phyloP scores from a whole-genome alignment of 257 asterid species.

The Apocynum venetum region DNA sequence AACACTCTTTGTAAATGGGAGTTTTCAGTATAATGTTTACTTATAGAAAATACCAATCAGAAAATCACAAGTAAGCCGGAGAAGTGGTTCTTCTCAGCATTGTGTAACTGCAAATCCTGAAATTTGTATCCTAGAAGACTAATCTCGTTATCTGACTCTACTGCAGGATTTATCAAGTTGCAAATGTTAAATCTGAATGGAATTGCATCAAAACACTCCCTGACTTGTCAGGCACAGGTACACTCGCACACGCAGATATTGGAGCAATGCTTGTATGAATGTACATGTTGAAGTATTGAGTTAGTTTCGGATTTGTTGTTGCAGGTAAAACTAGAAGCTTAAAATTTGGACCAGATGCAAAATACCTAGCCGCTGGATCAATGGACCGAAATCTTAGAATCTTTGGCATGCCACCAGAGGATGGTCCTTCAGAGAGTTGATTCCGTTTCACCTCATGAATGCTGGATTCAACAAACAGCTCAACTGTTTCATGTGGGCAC shows the following conservation, averaged over 20 bases:
- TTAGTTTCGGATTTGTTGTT: neutral
- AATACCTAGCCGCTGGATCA: constrained; percentile 88
- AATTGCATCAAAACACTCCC: constrained; percentile 84
- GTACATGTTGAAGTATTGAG: neutral
- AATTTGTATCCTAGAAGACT: neutral
- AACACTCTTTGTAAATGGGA: neutral
- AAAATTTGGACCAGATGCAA: constrained; percentile 87
- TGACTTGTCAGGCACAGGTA: constrained; percentile 96
- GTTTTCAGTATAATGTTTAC: neutral
- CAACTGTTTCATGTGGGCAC: neutral
- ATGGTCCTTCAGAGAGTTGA: constrained; percentile 50
- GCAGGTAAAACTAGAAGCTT: constrained; percentile 75
- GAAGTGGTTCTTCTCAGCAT: neutral
- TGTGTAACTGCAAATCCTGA: neutral
- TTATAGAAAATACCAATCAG: too few relatives aligned
- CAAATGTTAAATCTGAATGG: constrained; percentile 90
- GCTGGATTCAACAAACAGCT: neutral
- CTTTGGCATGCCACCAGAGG: constrained; percentile 76
- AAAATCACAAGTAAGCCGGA: too few relatives aligned
- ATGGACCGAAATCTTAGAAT: constrained; percentile 92
- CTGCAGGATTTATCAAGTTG: constrained; percentile 80
- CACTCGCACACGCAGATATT: neutral
- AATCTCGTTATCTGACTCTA: constrained; percentile 2
- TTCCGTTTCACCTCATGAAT: neutral
- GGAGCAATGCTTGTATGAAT: neutral